A percentile compares a stretch with the other conserved stretches of the same genome.
Evolutionary conservation across 441 rosid species (phyloP).

Genomic region (Hura crepitans): DNA sequence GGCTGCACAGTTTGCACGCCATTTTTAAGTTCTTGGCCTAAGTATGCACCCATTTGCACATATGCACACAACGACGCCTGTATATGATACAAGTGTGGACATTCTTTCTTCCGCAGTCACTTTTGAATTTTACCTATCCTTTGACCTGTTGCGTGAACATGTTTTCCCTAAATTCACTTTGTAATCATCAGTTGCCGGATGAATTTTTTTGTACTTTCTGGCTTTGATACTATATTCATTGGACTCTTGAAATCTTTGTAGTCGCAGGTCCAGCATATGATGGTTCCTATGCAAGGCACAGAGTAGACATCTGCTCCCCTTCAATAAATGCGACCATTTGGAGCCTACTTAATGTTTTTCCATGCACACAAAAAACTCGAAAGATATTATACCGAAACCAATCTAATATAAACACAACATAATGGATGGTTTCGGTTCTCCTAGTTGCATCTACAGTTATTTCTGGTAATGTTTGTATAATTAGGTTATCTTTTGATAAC

Average conservation of each 20-base stretch:
- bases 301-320: slow-evolving; percentile 30
- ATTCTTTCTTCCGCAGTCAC: not conserved
- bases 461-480: slow-evolving; percentile 23
- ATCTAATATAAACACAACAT: slow-evolving; percentile 12
- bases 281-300: slow-evolving; percentile 58
- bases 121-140: not conserved
- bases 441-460: slow-evolving; percentile 13
- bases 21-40: not conserved
- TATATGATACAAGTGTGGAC: not conserved
- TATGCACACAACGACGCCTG: not conserved
- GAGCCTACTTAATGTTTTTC: slow-evolving; percentile 18
- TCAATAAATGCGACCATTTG: slow-evolving; percentile 15
- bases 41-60: not conserved
- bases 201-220: not conserved
- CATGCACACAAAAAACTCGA: slow-evolving; percentile 13
- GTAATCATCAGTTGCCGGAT: not conserved
- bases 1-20: not conserved
- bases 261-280: slow-evolving; percentile 56
- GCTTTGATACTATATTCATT: slow-evolving; percentile 18
- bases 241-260: slow-evolving; percentile 19
- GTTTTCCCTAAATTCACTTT: not conserved
- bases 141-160: not conserved
- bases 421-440: slow-evolving; percentile 21
- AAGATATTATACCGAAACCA: slow-evolving; percentile 5
- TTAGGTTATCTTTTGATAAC: slow-evolving; percentile 12